Percentiles rank a stretch among this genome's conserved stretches.
These are phyloP conservation scores for Xerocomellus amylosporus DNA, from an alignment of 768 basidiomycete genomes.

Conservation along the genomic window DNA sequence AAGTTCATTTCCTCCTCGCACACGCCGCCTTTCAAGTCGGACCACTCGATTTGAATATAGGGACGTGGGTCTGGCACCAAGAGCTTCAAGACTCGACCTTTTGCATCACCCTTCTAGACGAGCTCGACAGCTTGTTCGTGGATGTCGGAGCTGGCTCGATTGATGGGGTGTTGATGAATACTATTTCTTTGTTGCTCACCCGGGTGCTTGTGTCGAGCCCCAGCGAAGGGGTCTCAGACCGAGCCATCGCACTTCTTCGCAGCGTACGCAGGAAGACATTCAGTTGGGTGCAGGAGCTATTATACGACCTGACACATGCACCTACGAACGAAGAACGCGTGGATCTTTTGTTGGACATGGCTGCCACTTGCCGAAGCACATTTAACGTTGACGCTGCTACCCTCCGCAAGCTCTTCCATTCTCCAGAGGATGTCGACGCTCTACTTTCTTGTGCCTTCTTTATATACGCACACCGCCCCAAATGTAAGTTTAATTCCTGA, in stretches of 20 bases:
- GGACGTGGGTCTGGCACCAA: neutral
- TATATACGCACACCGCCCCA: neutral
- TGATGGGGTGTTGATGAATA: neutral
- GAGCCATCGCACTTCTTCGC: neutral
- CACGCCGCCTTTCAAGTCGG: neutral
- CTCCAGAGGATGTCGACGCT: neutral
- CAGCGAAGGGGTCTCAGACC: neutral
- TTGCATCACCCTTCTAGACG: neutral
- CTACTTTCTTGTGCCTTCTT: neutral
- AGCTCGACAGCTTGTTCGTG: neutral
- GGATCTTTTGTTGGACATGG: neutral
- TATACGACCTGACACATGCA: neutral
- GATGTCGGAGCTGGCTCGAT: neutral
- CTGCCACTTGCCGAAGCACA: neutral
- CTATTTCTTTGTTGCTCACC: neutral
- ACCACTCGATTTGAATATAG: slow-evolving; percentile 23
- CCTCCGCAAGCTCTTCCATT: neutral
- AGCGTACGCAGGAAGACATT: neutral
- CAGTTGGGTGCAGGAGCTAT: neutral
- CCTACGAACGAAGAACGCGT: neutral
- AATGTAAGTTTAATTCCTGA: neutral
- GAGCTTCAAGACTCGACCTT: neutral
- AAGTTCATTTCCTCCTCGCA: neutral
- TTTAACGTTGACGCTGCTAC: neutral
- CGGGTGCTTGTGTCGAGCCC: neutral